These are phyloP conservation scores for Acer saccharum DNA, from an alignment of 345 rosid genomes.

Conservation along the genomic window DNA sequence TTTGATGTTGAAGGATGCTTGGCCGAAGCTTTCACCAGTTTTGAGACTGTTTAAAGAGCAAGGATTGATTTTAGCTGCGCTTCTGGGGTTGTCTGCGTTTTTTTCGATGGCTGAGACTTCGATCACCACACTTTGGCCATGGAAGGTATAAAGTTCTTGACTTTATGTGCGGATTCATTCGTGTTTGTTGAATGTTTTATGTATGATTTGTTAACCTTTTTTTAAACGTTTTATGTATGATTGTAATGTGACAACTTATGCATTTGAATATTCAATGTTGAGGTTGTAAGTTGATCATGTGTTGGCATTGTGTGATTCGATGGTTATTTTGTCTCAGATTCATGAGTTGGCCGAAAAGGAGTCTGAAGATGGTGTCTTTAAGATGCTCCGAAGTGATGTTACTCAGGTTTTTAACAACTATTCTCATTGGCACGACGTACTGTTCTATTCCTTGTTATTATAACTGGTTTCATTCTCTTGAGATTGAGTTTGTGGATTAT, in stretches of 20 bases:
- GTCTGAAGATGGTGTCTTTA: conserved; percentile 92
- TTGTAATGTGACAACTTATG: not conserved
- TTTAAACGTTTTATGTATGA: not conserved
- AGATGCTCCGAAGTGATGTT: conserved; percentile 93
- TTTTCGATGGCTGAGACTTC: conserved; percentile 98
- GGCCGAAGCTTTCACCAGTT: conserved; percentile 75
- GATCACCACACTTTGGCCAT: conserved; percentile 89
- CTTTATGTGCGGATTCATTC: not conserved
- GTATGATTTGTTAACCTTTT: not conserved
- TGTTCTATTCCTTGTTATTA: conserved; percentile 23
- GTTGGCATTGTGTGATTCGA: conserved; percentile 25
- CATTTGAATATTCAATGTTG: not conserved
- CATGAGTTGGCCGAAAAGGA: conserved; percentile 98
- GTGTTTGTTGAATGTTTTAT: not conserved
- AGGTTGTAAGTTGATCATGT: not conserved
- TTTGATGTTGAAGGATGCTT: conserved; percentile 58
- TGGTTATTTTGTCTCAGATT: conserved; percentile 51
- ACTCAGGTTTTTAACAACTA: conserved; percentile 97
- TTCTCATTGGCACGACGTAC: conserved; percentile 99
- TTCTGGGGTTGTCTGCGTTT: conserved; percentile 83
- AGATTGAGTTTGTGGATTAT: conserved; percentile 27
- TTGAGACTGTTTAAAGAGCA: conserved; percentile 77
- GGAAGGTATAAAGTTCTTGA: conserved; percentile 62
- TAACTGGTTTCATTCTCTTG: conserved; percentile 20
- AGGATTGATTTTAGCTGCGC: conserved; percentile 69